Conservation (phyloP, 1,284 basidiomycete genomes). For the Clitocybe nebularis region DNA sequence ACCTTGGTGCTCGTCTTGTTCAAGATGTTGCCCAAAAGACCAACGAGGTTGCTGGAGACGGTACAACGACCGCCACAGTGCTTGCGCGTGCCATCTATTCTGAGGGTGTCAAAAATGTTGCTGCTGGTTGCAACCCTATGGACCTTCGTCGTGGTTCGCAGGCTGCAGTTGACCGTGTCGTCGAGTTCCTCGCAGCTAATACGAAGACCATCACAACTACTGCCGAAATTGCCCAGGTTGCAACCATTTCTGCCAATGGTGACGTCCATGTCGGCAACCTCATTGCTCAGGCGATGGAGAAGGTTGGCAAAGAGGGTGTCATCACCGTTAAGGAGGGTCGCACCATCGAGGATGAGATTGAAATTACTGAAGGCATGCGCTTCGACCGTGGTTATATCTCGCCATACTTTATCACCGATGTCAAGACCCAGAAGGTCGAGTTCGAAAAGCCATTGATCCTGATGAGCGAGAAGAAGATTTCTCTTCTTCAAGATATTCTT, state of each 20-base stretch:
- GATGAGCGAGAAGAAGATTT: constrained; percentile 98
- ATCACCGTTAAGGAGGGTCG: constrained; percentile 99
- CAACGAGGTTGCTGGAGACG: constrained; percentile 97
- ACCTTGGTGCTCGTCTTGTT: constrained; percentile 93
- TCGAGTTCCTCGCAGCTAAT: constrained; percentile 87
- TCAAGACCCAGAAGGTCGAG: constrained; percentile 95
- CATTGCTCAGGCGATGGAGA: constrained; percentile 99
- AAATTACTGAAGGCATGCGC: constrained; percentile 99
- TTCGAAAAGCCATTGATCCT: constrained; percentile 96
- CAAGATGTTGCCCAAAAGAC: constrained; percentile 97
- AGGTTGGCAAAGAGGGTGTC: constrained; percentile 99
- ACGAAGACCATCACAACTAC: constrained; percentile 95
- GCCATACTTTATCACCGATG: constrained; percentile 98
- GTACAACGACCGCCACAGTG: constrained; percentile 97
- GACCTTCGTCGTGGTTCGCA: constrained; percentile 96
- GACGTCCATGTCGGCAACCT: constrained; percentile 92
- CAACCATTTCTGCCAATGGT: constrained; percentile 98
- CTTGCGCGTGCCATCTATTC: constrained; percentile 96
- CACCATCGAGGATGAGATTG: constrained; percentile 97
- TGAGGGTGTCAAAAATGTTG: constrained; percentile 99
- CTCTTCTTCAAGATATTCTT: constrained; percentile 90
- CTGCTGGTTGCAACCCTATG: constrained; percentile 99
- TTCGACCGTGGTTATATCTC: constrained; percentile 99
- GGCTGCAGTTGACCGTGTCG: constrained; percentile 94
- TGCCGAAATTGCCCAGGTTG: constrained; percentile 96